phyloP scores from a whole-genome alignment of 768 basidiomycete genomes.

The Termitomyces sp. region DNA sequence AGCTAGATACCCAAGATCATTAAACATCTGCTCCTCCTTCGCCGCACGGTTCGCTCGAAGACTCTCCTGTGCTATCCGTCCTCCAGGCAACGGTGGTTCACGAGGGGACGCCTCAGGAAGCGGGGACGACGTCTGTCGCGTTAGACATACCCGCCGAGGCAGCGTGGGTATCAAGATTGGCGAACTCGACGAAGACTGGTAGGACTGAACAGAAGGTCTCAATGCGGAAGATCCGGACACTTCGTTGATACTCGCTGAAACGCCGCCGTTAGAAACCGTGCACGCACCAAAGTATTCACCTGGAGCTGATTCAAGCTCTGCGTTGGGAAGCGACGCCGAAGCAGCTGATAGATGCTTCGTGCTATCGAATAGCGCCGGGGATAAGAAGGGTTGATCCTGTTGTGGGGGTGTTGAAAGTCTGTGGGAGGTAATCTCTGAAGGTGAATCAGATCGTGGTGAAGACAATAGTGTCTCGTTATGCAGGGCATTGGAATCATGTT shows the following conservation, averaged over 20 bases:
- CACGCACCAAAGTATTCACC: slow-evolving; percentile 13
- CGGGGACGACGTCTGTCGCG: slow-evolving; percentile 63
- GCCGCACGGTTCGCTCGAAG: slow-evolving; percentile 41
- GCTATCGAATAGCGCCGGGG: neutral
- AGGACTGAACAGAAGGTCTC: neutral
- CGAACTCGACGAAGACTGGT: slow-evolving; percentile 9
- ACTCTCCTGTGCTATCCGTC: slow-evolving; percentile 24
- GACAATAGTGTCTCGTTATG: slow-evolving; percentile 8
- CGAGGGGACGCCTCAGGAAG: slow-evolving; percentile 39
- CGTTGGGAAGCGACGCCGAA: slow-evolving; percentile 2
- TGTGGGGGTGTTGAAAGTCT: neutral
- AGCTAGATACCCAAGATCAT: slow-evolving; percentile 61
- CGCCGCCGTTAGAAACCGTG: neutral
- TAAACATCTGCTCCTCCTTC: slow-evolving; percentile 66
- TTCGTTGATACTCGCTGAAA: neutral
- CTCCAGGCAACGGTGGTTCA: slow-evolving; percentile 29
- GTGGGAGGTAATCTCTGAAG: neutral
- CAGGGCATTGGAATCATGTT: slow-evolving; percentile 20
- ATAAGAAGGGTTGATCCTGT: neutral
- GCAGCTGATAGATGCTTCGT: slow-evolving; percentile 1
- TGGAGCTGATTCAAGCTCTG: neutral
- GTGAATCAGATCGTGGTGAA: neutral
- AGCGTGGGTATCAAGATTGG: slow-evolving; percentile 38
- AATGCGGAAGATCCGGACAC: neutral
- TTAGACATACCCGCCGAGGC: slow-evolving; percentile 48